Percentiles rank a stretch among this genome's conserved stretches.
phyloP scores from a whole-genome alignment of 768 basidiomycete genomes.

The Obba rivulosa region DNA sequence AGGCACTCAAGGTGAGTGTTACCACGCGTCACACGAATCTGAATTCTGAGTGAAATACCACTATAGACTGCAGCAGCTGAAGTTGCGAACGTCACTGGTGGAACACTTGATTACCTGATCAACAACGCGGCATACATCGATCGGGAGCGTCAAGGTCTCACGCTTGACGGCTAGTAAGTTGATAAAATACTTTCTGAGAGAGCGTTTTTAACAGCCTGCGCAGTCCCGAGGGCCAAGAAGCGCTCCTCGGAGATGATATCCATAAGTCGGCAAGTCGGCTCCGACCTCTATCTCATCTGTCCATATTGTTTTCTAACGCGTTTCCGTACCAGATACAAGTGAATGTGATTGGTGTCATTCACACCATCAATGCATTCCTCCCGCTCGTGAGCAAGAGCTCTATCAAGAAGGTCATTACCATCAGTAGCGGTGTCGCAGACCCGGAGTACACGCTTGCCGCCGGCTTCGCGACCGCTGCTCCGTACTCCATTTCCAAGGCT shows the following conservation, averaged over 20 bases:
- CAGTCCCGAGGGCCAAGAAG: constrained; percentile 8
- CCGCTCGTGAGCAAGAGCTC: constrained; percentile 30
- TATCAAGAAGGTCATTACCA: constrained; percentile 29
- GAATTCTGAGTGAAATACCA: background rate
- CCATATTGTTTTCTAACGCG: background rate
- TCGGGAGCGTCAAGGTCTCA: background rate
- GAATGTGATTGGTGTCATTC: constrained; percentile 32
- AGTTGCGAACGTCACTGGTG: constrained; percentile 18
- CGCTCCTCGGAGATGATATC: constrained; percentile 15
- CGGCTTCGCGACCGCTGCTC: constrained; percentile 4
- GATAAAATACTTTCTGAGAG: background rate
- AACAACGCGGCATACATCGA: constrained; percentile 23
- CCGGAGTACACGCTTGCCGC: constrained; percentile 16
- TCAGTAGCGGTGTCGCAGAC: constrained; percentile 27
- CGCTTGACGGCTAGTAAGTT: constrained; percentile 21
- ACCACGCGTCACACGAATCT: no score
- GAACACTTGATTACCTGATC: constrained; percentile 26
- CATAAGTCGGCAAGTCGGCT: constrained; percentile 8
- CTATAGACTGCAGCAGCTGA: constrained; percentile 14
- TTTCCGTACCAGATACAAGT: constrained; percentile 20
- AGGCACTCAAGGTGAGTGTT: constrained; percentile 23
- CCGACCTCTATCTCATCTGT: background rate
- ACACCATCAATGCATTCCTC: constrained; percentile 32
- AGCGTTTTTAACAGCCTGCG: background rate
- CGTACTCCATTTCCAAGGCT: constrained; percentile 35